Conservation (phyloP, 2,329 filamentous ascomycete species). For the Aureobasidium sp. region DNA sequence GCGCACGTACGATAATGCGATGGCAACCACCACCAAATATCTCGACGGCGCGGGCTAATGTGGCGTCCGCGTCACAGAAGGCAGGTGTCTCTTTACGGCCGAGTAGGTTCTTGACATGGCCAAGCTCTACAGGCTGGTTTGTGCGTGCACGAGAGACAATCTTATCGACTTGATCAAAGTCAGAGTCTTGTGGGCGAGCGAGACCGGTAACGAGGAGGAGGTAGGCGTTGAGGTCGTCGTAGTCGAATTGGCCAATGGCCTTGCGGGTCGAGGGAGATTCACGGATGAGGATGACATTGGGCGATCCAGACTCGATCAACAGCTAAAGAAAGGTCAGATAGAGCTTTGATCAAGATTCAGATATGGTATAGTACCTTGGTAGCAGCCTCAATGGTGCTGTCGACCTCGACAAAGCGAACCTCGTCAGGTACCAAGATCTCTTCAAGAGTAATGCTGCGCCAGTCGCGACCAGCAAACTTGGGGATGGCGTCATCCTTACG, state of each 20-base stretch:
- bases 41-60: constrained; percentile 73
- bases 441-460: constrained; percentile 71
- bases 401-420: constrained; percentile 72
- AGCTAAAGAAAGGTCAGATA: constrained; percentile 40
- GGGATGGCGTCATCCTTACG: constrained; percentile 50
- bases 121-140: constrained; percentile 62
- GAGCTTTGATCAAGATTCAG: not conserved
- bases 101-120: constrained; percentile 53
- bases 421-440: constrained; percentile 74
- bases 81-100: constrained; percentile 66
- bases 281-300: constrained; percentile 70
- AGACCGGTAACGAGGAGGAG: constrained; percentile 82
- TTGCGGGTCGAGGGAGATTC: constrained; percentile 53
- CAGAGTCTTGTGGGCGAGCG: constrained; percentile 59
- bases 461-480: constrained; percentile 73
- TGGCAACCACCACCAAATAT: constrained; percentile 86
- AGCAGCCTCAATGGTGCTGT: constrained; percentile 82
- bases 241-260: constrained; percentile 81
- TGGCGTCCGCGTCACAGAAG: constrained; percentile 61
- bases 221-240: constrained; percentile 84
- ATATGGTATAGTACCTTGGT: constrained; percentile 58
- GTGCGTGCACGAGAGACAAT: constrained; percentile 67
- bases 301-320: constrained; percentile 64
- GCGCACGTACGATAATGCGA: constrained; percentile 68
- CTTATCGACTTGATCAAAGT: constrained; percentile 62